These are phyloP conservation scores for Marasmius fiardii DNA, from an alignment of 1,284 basidiomycete genomes.

Conservation along the genomic window DNA sequence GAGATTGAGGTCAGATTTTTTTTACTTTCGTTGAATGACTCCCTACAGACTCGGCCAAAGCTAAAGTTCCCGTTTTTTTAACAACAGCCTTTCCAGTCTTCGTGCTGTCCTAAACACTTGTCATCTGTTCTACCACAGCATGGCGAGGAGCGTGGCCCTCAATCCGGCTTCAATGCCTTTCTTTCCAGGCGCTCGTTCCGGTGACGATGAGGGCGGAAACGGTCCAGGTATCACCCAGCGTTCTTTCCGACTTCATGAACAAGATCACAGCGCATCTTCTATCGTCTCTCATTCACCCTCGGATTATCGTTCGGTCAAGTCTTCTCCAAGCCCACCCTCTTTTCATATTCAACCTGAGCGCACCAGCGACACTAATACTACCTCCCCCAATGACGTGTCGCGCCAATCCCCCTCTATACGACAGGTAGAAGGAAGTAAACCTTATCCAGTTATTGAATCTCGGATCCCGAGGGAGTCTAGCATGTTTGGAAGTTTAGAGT, in stretches of 20 bases:
- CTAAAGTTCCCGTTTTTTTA: constrained; percentile 27
- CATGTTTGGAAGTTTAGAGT: constrained; percentile 47
- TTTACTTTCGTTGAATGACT: not conserved
- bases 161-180: constrained; percentile 81
- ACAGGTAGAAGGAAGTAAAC: constrained; percentile 43
- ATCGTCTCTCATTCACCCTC: constrained; percentile 56
- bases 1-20: constrained; percentile 3
- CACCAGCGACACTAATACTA: constrained; percentile 26
- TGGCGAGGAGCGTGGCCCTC: constrained; percentile 71
- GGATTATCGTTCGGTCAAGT: constrained; percentile 63
- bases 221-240: constrained; percentile 44
- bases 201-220: constrained; percentile 48
- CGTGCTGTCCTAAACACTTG: constrained; percentile 27
- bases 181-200: constrained; percentile 62
- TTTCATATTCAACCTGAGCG: constrained; percentile 29
- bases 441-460: constrained; percentile 38
- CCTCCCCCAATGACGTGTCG: constrained; percentile 30
- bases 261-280: constrained; percentile 52
- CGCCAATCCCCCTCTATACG: constrained; percentile 45
- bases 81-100: constrained; percentile 19
- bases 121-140: constrained; percentile 37
- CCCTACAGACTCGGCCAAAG: constrained; percentile 1
- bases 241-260: constrained; percentile 43
- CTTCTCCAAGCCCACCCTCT: constrained; percentile 59
- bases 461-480: constrained; percentile 46